phyloP scores from a whole-genome alignment of 495 filamentous ascomycete genomes.

The Jackrogersella minutella region DNA sequence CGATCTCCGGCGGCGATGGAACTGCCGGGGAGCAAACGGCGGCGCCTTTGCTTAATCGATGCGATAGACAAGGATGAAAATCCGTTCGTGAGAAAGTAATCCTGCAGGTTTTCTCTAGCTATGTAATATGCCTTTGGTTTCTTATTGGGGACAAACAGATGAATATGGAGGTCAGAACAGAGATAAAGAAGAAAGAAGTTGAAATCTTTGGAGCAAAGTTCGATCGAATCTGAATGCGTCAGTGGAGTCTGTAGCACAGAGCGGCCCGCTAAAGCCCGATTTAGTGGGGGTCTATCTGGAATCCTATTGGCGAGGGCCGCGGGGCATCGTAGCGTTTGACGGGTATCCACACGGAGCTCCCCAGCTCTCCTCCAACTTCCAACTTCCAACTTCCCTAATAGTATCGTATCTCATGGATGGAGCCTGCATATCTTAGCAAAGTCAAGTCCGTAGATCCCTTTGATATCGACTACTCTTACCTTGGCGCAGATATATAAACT shows the following conservation, averaged over 20 bases:
- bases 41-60: too few species aligned
- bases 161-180: neutral
- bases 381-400: conserved; percentile 1
- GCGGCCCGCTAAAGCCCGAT: conserved; percentile 16
- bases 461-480: neutral
- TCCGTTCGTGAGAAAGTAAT: neutral
- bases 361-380: neutral
- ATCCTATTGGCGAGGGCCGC: conserved; percentile 9
- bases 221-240: neutral
- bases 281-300: conserved; percentile 16
- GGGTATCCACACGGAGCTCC: conserved; percentile 6
- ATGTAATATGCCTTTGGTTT: too few species aligned
- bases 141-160: neutral
- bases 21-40: conserved; percentile 10
- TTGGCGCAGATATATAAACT: neutral
- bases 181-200: neutral
- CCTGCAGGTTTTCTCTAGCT: neutral
- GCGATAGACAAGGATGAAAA: neutral
- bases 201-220: neutral
- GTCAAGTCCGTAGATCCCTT: neutral
- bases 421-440: too few species aligned
- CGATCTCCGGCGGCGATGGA: conserved; percentile 37
- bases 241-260: conserved; percentile 11
- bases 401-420: too few species aligned
- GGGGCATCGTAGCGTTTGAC: conserved; percentile 3